These are phyloP conservation scores for Guadua angustifolia DNA, from an alignment of 176 grass and related monocot genomes.

Conservation along the genomic window DNA sequence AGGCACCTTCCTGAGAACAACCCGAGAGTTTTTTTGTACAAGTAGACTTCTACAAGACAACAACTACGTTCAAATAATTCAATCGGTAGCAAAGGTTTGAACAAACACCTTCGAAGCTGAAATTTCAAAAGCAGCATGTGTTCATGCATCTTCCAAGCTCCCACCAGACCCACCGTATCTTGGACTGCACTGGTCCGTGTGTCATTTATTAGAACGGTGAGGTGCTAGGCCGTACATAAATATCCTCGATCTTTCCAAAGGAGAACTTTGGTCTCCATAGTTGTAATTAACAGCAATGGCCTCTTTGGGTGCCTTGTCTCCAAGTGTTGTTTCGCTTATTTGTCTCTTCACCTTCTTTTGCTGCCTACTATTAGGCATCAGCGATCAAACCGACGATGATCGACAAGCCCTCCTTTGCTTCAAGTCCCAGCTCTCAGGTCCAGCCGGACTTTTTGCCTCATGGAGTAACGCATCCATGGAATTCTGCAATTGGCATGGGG, in stretches of 20 bases:
- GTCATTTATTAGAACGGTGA: neutral
- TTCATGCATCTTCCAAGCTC: no score
- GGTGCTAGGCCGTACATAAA: neutral
- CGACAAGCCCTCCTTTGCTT: conserved; percentile 49
- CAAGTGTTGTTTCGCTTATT: no score
- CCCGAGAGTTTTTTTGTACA: no score
- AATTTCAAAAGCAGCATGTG: no score
- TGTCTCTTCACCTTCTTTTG: neutral
- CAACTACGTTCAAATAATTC: no score
- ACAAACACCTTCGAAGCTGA: no score
- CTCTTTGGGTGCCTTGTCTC: neutral
- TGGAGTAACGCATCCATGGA: conserved; percentile 46
- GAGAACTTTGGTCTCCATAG: neutral
- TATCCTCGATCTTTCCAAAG: neutral
- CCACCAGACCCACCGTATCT: no score
- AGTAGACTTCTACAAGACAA: no score
- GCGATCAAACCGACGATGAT: neutral
- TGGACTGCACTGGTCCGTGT: no score
- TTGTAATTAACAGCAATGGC: neutral
- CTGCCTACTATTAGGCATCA: neutral
- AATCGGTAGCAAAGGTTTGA: no score
- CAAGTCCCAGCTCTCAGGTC: conserved; percentile 26
- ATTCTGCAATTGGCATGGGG: conserved; percentile 49
- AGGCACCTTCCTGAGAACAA: no score
- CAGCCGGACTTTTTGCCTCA: conserved; percentile 6